These are phyloP conservation scores for Melastoma candidum DNA, from an alignment of 441 rosid species.

Conservation along the genomic window DNA sequence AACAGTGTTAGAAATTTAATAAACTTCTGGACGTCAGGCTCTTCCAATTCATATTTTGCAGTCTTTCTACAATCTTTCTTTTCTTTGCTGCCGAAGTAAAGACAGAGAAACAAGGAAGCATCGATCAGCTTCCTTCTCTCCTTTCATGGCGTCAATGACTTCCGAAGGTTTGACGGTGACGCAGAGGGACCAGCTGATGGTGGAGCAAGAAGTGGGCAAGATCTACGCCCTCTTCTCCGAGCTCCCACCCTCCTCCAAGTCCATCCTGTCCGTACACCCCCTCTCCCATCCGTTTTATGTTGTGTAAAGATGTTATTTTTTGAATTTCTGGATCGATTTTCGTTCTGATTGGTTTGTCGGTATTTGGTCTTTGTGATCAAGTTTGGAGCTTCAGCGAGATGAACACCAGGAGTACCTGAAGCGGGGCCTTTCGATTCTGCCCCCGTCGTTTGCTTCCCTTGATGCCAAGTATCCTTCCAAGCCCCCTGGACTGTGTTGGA, in stretches of 20 bases:
- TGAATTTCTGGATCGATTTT: not conserved
- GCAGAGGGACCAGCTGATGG: conserved; percentile 58
- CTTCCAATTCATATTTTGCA: too few relatives aligned
- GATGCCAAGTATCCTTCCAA: conserved; percentile 54
- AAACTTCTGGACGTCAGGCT: too few relatives aligned
- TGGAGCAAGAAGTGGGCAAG: conserved; percentile 43
- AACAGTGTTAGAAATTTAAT: too few relatives aligned
- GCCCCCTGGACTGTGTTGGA: not conserved
- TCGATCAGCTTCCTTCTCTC: too few relatives aligned
- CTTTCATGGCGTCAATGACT: too few relatives aligned
- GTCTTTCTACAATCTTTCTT: too few relatives aligned
- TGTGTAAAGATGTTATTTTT: not conserved
- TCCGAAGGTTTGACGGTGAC: conserved; percentile 24
- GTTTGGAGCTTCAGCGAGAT: conserved; percentile 70
- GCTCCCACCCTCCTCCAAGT: conserved; percentile 34
- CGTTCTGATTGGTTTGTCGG: not conserved
- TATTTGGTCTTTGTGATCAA: conserved; percentile 9
- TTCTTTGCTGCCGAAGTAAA: too few relatives aligned
- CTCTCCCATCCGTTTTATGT: not conserved
- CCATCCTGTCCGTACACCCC: conserved; percentile 25
- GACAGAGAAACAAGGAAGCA: too few relatives aligned
- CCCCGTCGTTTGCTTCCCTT: conserved; percentile 48
- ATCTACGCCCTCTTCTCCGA: conserved; percentile 39
- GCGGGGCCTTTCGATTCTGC: conserved; percentile 49
- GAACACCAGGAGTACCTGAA: conserved; percentile 59